Evolutionary conservation across 225 moss, liverwort and hornwort species (phyloP).

Genomic region (Straminergon stramineum): DNA sequence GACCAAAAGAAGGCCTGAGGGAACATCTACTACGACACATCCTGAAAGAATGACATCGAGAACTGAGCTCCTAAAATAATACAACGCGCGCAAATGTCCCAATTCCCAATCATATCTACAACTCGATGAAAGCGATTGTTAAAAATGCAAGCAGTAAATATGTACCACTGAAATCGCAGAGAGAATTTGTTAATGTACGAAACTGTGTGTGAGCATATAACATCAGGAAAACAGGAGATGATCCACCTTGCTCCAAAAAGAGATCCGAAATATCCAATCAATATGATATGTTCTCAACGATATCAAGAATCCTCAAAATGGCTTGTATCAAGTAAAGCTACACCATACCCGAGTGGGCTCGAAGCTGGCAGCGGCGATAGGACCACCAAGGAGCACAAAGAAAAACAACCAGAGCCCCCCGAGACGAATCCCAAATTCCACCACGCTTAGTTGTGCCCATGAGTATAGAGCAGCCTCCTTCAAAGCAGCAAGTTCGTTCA

Average conservation of each 20-base stretch:
- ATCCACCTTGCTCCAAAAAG: neutral
- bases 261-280: neutral
- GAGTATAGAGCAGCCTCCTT: constrained; percentile 52
- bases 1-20: neutral
- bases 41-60: neutral
- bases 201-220: neutral
- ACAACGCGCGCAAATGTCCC: neutral
- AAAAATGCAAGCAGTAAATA: neutral
- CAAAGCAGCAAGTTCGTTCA: constrained; percentile 55
- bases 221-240: neutral
- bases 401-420: constrained; percentile 50
- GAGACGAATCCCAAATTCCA: constrained; percentile 41
- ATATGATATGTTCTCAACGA: neutral
- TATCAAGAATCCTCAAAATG: neutral
- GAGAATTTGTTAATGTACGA: neutral
- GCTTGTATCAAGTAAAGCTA: neutral
- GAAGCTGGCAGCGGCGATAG: constrained; percentile 55
- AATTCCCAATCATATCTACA: neutral
- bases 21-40: neutral
- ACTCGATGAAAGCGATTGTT: neutral
- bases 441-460: constrained; percentile 44
- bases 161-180: neutral
- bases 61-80: neutral
- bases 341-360: constrained; percentile 46
- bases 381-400: constrained; percentile 53